Percentiles rank a stretch among this genome's conserved stretches.
phyloP scores from a whole-genome alignment of 345 rosid genomes.

The Gossypium raimondii region DNA sequence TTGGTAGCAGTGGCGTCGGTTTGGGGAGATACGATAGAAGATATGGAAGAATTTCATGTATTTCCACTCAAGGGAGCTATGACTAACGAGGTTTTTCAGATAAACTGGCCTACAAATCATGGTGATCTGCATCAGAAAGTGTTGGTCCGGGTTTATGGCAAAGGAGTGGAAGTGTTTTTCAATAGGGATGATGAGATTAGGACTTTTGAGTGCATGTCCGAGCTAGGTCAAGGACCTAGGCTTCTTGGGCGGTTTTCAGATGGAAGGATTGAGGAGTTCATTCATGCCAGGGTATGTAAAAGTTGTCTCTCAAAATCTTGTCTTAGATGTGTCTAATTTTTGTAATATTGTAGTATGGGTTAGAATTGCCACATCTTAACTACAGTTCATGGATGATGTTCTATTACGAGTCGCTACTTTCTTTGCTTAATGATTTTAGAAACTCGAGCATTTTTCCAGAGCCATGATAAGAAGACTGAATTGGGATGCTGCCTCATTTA shows the following conservation, averaged over 20 bases:
- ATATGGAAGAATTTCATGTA: constrained; percentile 46
- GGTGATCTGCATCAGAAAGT: constrained; percentile 42
- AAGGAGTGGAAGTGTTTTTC: constrained; percentile 83
- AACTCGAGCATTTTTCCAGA: background rate
- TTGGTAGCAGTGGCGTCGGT: constrained; percentile 51
- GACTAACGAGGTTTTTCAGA: constrained; percentile 87
- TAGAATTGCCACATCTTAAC: background rate
- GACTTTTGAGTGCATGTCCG: constrained; percentile 86
- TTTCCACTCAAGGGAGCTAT: constrained; percentile 79
- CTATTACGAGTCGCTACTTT: background rate
- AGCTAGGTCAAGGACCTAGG: constrained; percentile 84
- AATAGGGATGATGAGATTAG: constrained; percentile 70
- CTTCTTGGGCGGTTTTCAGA: constrained; percentile 74
- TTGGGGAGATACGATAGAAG: constrained; percentile 68
- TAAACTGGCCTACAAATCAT: constrained; percentile 69
- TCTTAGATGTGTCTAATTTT: background rate
- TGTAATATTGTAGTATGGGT: background rate
- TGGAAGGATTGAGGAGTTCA: constrained; percentile 91
- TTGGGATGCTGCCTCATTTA: background rate
- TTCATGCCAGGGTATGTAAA: constrained; percentile 70
- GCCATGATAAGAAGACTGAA: background rate
- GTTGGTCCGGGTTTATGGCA: constrained; percentile 74
- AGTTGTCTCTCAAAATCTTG: background rate
- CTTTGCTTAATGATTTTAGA: background rate
- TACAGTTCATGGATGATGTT: background rate